Percentiles rank a stretch among this genome's conserved stretches.
These are phyloP conservation scores for Mycena belliarum DNA, from an alignment of 768 basidiomycete species.

Conservation along the genomic window DNA sequence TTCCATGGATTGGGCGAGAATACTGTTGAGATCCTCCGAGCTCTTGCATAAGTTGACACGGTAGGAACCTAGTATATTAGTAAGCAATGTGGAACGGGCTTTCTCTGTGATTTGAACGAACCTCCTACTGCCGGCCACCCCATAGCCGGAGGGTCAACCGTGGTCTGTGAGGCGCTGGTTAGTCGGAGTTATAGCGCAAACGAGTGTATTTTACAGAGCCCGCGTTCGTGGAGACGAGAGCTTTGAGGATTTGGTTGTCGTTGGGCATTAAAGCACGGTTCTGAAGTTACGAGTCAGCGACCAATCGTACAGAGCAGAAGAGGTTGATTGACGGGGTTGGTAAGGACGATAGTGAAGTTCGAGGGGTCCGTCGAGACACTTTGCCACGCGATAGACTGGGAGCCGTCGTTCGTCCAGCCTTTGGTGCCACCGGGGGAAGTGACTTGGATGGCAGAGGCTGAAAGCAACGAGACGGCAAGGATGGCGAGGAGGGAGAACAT, in stretches of 20 bases:
- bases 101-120: too few relatives aligned
- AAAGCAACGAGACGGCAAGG: slow-evolving; percentile 53
- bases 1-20: slow-evolving; percentile 70
- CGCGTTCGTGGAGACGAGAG: slow-evolving; percentile 52
- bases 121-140: slow-evolving; percentile 57
- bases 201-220: slow-evolving; percentile 19
- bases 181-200: background rate
- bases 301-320: background rate
- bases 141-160: slow-evolving; percentile 56
- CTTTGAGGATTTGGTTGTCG: slow-evolving; percentile 51
- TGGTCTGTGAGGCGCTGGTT: slow-evolving; percentile 21
- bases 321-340: too few relatives aligned
- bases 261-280: slow-evolving; percentile 4
- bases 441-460: slow-evolving; percentile 66
- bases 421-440: slow-evolving; percentile 44
- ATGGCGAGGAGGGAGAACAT: slow-evolving; percentile 45
- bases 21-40: slow-evolving; percentile 42
- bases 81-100: too few relatives aligned
- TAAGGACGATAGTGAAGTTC: slow-evolving; percentile 70
- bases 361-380: slow-evolving; percentile 64
- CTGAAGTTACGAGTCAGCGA: slow-evolving; percentile 21
- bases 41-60: slow-evolving; percentile 71
- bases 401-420: slow-evolving; percentile 60
- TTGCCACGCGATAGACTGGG: slow-evolving; percentile 60
- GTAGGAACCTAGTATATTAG: too few relatives aligned